Conservation (phyloP, 192 early-diverging fungal genomes). For the Thamnidium elegans region DNA sequence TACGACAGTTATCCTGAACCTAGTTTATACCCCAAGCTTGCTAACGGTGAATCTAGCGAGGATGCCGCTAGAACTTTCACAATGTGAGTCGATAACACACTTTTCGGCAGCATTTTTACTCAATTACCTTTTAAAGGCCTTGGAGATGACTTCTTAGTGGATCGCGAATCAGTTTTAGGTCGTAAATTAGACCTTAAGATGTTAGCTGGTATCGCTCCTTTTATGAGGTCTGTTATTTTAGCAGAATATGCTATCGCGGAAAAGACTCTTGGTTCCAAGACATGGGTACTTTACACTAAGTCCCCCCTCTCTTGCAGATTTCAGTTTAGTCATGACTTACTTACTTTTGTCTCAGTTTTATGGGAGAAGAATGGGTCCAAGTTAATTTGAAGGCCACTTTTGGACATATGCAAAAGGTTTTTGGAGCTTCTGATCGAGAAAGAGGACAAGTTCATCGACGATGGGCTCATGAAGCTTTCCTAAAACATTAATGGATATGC, state of each 20-base stretch:
- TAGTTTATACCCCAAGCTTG: constrained; percentile 20
- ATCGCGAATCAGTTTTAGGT: neutral
- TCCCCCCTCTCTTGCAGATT: constrained; percentile 15
- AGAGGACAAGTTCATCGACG: too few species aligned
- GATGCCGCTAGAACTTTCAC: constrained; percentile 6
- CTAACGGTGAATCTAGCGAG: too few species aligned
- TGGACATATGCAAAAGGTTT: too few species aligned
- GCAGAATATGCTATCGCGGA: constrained; percentile 15
- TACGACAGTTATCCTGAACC: constrained; percentile 17
- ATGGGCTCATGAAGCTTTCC: too few species aligned
- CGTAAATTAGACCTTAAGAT: neutral
- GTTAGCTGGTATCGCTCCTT: neutral
- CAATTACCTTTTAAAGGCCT: neutral
- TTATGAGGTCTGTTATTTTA: neutral
- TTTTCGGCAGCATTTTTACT: neutral
- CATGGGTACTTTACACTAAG: constrained; percentile 19
- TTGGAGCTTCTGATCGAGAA: too few species aligned
- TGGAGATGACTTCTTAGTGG: neutral
- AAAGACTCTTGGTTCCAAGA: neutral
- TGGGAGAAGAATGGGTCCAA: too few species aligned
- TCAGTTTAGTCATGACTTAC: constrained; percentile 14
- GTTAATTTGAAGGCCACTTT: too few species aligned
- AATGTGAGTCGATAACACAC: neutral
- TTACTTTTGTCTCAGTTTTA: too few species aligned
- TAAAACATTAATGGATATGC: too few species aligned